Evolutionary conservation across 345 rosid species (phyloP).

Genomic region (Euphorbia lathyris): DNA sequence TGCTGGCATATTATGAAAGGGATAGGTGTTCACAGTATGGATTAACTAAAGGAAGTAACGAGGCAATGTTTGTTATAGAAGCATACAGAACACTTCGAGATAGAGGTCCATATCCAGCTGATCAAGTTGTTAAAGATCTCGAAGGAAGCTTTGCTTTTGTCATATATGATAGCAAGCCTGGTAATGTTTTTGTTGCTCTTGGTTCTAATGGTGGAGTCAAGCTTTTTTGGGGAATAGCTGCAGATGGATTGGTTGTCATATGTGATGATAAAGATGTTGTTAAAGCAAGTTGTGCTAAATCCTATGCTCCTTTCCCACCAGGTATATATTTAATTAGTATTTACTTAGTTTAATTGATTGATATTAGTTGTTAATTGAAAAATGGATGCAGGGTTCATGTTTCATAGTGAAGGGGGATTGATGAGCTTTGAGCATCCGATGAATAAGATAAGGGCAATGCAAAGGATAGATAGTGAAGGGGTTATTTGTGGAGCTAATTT

Average conservation of each 20-base stretch:
- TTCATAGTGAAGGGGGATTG: slow-evolving; percentile 38
- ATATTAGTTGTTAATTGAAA: too few relatives aligned
- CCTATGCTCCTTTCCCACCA: slow-evolving; percentile 54
- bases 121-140: slow-evolving; percentile 73
- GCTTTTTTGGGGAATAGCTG: slow-evolving; percentile 50
- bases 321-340: too few relatives aligned
- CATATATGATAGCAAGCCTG: slow-evolving; percentile 46
- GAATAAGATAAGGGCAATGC: slow-evolving; percentile 41
- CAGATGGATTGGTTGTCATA: slow-evolving; percentile 43
- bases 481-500: slow-evolving; percentile 38
- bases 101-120: slow-evolving; percentile 79
- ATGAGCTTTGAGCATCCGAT: slow-evolving; percentile 53
- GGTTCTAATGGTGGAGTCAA: slow-evolving; percentile 38
- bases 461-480: slow-evolving; percentile 37
- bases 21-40: too few relatives aligned
- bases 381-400: slow-evolving; percentile 32
- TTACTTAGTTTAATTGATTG: too few relatives aligned
- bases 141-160: slow-evolving; percentile 63
- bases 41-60: slow-evolving; percentile 43
- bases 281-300: slow-evolving; percentile 57
- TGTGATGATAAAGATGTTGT: slow-evolving; percentile 48
- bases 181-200: slow-evolving; percentile 52
- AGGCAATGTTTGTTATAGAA: slow-evolving; percentile 60
- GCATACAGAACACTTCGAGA: slow-evolving; percentile 61
- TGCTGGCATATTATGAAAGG: too few relatives aligned